Percentiles rank a stretch among this genome's conserved stretches.
Conservation (phyloP, 108 stramenopile species). For the Fistulifera solaris region DNA sequence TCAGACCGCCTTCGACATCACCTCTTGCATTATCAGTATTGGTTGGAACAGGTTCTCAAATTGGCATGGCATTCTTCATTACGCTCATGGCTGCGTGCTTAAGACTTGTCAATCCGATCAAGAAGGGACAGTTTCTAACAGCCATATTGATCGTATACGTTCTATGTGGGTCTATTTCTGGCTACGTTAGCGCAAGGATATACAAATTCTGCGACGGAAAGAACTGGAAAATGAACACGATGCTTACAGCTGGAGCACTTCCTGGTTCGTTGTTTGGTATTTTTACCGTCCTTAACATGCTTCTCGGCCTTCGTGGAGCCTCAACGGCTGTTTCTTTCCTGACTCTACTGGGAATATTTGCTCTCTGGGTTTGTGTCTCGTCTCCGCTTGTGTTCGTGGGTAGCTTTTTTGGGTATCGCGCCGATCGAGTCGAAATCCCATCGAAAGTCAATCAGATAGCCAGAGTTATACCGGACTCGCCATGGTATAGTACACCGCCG, state of each 20-base stretch:
- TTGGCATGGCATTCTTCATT: slow-evolving; percentile 74
- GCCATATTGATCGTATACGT: slow-evolving; percentile 92
- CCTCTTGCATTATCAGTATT: slow-evolving; percentile 86
- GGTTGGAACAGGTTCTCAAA: slow-evolving; percentile 91
- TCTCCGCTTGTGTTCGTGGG: slow-evolving; percentile 95
- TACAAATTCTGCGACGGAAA: slow-evolving; percentile 91
- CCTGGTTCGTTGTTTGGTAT: slow-evolving; percentile 75
- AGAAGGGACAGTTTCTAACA: slow-evolving; percentile 92
- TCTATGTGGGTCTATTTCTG: slow-evolving; percentile 82
- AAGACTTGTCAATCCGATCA: slow-evolving; percentile 86
- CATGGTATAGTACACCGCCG: slow-evolving; percentile 72
- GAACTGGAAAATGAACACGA: slow-evolving; percentile 71
- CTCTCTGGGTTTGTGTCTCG: slow-evolving; percentile 84
- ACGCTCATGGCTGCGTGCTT: slow-evolving; percentile 76
- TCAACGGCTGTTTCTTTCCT: slow-evolving; percentile 89
- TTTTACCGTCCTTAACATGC: slow-evolving; percentile 80
- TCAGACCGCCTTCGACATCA: slow-evolving; percentile 79
- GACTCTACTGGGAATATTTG: slow-evolving; percentile 81
- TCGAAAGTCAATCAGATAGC: slow-evolving; percentile 93
- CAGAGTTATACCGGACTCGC: slow-evolving; percentile 78
- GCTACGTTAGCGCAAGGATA: slow-evolving; percentile 80
- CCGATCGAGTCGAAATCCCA: slow-evolving; percentile 71
- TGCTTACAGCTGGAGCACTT: slow-evolving; percentile 77
- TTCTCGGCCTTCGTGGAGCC: slow-evolving; percentile 75
- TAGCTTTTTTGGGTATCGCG: slow-evolving; percentile 87